Base-by-base conservation (phyloP, 2,329 filamentous ascomycete species). In the Cryphonectria nitschkei region DNA sequence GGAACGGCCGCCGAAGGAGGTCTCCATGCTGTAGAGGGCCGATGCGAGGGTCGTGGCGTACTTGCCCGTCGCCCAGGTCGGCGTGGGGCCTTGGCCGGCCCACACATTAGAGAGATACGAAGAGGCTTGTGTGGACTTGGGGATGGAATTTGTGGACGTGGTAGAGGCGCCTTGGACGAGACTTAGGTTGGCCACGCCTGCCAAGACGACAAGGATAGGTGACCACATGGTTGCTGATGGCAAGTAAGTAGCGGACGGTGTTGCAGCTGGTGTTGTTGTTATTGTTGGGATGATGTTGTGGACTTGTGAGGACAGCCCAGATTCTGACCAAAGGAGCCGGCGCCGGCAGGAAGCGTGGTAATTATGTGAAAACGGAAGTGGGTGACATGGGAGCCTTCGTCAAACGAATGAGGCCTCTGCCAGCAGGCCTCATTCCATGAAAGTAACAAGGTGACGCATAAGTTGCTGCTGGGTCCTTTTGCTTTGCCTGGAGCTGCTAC, bases 21-120 rank as follows among this genome's bases (percentile, higher is more conserved):
- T 69, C 65, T 74, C 68, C 11, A 74, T 70, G 22, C 71, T 69
- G 72, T 75, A 75, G 52, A 74, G 67, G 1, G 72, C 74, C 14
- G 68, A 69, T 5, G 74, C 74, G 32, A 75, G 68, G 29, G 63
- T 69, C 11, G 74, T 75, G 29, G 67, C 73, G 70, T 71, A 74
- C 8, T 66, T n/a, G 7, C 74, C 74, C 5, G 74, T 75, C 7
- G 72, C 73, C 74, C 74, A 75, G 9, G 74, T 74, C 2, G 74
- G 74, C 9, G 70, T 69, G 4, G 70, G 29, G 34, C 32, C 39
- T n/a, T 71, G 60, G 19, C 70, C 67, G 14, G 68, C 41, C 7
- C n/a, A 69, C 2, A 67, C 37, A 2, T 58, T 29, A 0, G 62
- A 66, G 9, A 71, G 67, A 32, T 46, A 71, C 3, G 63, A 67